Evolutionary conservation across 208 protist genomes (phyloP).

Genomic region (Porcisia hertigi): DNA sequence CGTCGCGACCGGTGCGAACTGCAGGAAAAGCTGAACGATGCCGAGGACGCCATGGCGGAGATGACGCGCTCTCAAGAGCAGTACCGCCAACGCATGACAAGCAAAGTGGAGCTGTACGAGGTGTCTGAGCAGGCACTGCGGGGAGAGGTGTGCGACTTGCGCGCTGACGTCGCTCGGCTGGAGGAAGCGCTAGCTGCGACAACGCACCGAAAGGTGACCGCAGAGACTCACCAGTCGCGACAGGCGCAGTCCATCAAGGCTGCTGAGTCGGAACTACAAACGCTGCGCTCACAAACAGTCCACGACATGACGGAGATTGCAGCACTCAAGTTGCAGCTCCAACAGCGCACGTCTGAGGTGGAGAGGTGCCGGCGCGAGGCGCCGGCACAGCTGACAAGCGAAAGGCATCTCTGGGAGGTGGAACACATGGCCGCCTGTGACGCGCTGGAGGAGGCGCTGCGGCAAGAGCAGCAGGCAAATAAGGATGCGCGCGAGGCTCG

Average conservation of each 20-base stretch:
- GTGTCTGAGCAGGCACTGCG: conserved; percentile 53
- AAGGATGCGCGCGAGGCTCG: conserved; percentile 50
- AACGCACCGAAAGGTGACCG: conserved; percentile 28
- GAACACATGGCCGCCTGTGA: conserved; percentile 24
- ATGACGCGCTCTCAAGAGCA: conserved; percentile 34
- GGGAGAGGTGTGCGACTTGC: conserved; percentile 49
- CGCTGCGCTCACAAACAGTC: conserved; percentile 37
- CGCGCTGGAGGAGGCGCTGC: conserved; percentile 35
- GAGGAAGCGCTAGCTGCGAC: conserved; percentile 35
- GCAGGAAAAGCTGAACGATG: conserved; percentile 39
- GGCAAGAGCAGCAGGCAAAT: conserved; percentile 36
- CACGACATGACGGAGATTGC: conserved; percentile 37
- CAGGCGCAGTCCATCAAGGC: conserved; percentile 40
- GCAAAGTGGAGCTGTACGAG: conserved; percentile 47
- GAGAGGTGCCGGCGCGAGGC: conserved; percentile 38
- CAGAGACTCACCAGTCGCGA: conserved; percentile 39
- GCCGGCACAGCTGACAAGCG: conserved; percentile 37
- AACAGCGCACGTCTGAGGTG: conserved; percentile 42
- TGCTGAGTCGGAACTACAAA: conserved; percentile 43
- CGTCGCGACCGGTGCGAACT: conserved; percentile 44
- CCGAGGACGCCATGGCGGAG: conserved; percentile 41
- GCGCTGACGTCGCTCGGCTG: conserved; percentile 33
- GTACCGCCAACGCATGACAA: conserved; percentile 34
- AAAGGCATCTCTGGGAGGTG: conserved; percentile 35
- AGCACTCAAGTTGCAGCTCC: conserved; percentile 41